Percentiles rank a stretch among this genome's conserved stretches.
These are phyloP conservation scores for Blastosporella zonata DNA, from an alignment of 1,284 basidiomycete species.

Conservation along the genomic window DNA sequence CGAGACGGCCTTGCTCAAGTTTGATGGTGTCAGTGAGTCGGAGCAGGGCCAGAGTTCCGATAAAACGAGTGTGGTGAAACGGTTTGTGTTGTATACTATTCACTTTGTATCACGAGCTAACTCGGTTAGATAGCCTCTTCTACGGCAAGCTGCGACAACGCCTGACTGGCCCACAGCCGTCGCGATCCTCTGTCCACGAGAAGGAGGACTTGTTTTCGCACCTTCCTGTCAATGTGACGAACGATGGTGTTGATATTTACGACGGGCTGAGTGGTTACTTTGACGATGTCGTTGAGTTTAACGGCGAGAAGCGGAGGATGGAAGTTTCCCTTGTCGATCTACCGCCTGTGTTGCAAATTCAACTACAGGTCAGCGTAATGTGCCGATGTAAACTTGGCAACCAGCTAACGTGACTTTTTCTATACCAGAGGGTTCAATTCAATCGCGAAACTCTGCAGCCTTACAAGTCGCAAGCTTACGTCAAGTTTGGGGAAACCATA, in stretches of 20 bases:
- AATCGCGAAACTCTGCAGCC: slow-evolving; percentile 86
- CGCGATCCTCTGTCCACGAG: slow-evolving; percentile 66
- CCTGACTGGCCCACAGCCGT: slow-evolving; percentile 47
- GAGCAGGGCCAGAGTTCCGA: slow-evolving; percentile 46
- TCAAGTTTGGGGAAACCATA: slow-evolving; percentile 86
- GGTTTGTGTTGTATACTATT: slow-evolving; percentile 40
- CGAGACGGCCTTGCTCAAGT: slow-evolving; percentile 84
- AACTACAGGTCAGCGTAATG: slow-evolving; percentile 74
- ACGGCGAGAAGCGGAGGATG: slow-evolving; percentile 84
- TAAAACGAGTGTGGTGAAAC: slow-evolving; percentile 76
- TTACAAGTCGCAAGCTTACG: slow-evolving; percentile 95
- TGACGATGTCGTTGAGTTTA: slow-evolving; percentile 86
- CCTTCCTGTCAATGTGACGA: slow-evolving; percentile 89
- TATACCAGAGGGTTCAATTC: slow-evolving; percentile 87
- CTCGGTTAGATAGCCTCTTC: slow-evolving; percentile 59
- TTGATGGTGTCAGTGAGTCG: slow-evolving; percentile 58
- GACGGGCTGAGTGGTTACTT: slow-evolving; percentile 94
- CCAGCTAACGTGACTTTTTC: not conserved
- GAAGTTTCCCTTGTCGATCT: slow-evolving; percentile 85
- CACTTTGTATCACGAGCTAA: slow-evolving; percentile 3
- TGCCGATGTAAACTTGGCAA: not conserved
- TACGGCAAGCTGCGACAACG: slow-evolving; percentile 86
- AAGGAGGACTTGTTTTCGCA: slow-evolving; percentile 94
- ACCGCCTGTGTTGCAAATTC: slow-evolving; percentile 91
- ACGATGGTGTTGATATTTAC: slow-evolving; percentile 87